A percentile compares a stretch with the other conserved stretches of the same genome.
Evolutionary conservation across 176 grass and related monocot species (phyloP).

Genomic region (Hordeum marinum): DNA sequence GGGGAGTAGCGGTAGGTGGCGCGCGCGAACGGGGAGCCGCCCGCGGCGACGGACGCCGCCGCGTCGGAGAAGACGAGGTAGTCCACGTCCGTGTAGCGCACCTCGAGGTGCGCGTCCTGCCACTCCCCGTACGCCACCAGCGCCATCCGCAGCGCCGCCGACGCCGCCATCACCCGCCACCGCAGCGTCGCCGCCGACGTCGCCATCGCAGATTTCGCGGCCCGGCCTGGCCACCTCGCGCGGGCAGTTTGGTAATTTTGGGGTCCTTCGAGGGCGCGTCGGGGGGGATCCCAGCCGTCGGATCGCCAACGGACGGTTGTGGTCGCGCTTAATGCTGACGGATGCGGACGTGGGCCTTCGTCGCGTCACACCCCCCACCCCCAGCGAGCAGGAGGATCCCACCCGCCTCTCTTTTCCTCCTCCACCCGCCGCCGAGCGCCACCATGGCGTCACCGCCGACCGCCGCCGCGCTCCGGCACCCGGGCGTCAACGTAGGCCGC

Average conservation of each 20-base stretch:
- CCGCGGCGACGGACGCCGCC: slow-evolving; percentile 54
- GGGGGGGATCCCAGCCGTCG: neutral
- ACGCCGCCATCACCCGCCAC: slow-evolving; percentile 48
- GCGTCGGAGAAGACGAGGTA: slow-evolving; percentile 97
- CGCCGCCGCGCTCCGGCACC: neutral
- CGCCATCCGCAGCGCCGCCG: slow-evolving; percentile 45
- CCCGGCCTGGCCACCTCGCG: neutral
- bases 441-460: slow-evolving; percentile 46
- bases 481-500: neutral
- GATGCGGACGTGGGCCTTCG: neutral
- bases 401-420: neutral
- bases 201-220: neutral
- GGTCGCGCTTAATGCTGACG: neutral
- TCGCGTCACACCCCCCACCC: neutral
- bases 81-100: slow-evolving; percentile 86
- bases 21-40: slow-evolving; percentile 78
- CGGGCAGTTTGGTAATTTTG: slow-evolving; percentile 27
- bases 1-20: slow-evolving; percentile 88
- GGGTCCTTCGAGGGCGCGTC: too few relatives aligned
- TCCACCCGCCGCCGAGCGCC: slow-evolving; percentile 16
- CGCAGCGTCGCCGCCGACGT: slow-evolving; percentile 29
- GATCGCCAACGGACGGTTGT: neutral
- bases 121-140: slow-evolving; percentile 70
- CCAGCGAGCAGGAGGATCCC: neutral
- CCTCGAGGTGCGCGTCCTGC: slow-evolving; percentile 92